Percentiles rank a stretch among this genome's conserved stretches.
phyloP scores from a whole-genome alignment of 495 filamentous ascomycete species.

The Xylaria flabelliformis region DNA sequence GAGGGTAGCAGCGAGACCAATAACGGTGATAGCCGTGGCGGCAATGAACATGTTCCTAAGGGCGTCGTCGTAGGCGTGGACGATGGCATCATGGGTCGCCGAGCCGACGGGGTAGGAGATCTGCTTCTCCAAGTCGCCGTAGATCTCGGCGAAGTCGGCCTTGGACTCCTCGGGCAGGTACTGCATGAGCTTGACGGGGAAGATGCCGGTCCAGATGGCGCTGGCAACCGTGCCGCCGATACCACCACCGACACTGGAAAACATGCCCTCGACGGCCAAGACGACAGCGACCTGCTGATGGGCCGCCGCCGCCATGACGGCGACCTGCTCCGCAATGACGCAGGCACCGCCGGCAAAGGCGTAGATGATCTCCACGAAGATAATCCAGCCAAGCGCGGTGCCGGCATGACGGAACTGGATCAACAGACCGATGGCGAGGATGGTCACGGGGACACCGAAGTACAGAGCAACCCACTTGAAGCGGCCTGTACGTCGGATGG shows the following conservation, averaged over 20 bases:
- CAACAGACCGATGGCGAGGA: slow-evolving; percentile 75
- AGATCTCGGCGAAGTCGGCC: slow-evolving; percentile 57
- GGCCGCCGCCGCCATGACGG: slow-evolving; percentile 67
- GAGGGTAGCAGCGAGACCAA: slow-evolving; percentile 54
- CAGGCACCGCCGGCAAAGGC: slow-evolving; percentile 66
- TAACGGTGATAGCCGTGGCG: slow-evolving; percentile 54
- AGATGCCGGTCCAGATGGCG: slow-evolving; percentile 71
- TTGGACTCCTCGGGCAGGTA: slow-evolving; percentile 64
- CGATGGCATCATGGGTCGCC: slow-evolving; percentile 59
- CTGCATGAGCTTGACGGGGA: slow-evolving; percentile 56
- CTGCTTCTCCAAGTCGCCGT: slow-evolving; percentile 56
- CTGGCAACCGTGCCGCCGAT: slow-evolving; percentile 66
- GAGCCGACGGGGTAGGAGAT: slow-evolving; percentile 60
- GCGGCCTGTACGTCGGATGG: slow-evolving; percentile 61
- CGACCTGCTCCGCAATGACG: slow-evolving; percentile 70
- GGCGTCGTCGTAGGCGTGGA: slow-evolving; percentile 60
- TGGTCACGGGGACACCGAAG: slow-evolving; percentile 65
- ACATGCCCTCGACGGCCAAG: slow-evolving; percentile 67
- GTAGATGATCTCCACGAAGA: slow-evolving; percentile 84
- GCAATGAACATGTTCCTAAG: slow-evolving; percentile 64
- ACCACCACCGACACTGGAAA: slow-evolving; percentile 67
- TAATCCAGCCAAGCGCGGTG: slow-evolving; percentile 65
- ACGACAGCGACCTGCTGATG: slow-evolving; percentile 72
- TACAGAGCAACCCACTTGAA: slow-evolving; percentile 62
- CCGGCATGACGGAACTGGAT: slow-evolving; percentile 70